A percentile compares a stretch with the other conserved stretches of the same genome.
These are phyloP conservation scores for Aspergillus sp. DNA, from an alignment of 2,329 filamentous ascomycete genomes.

Conservation along the genomic window DNA sequence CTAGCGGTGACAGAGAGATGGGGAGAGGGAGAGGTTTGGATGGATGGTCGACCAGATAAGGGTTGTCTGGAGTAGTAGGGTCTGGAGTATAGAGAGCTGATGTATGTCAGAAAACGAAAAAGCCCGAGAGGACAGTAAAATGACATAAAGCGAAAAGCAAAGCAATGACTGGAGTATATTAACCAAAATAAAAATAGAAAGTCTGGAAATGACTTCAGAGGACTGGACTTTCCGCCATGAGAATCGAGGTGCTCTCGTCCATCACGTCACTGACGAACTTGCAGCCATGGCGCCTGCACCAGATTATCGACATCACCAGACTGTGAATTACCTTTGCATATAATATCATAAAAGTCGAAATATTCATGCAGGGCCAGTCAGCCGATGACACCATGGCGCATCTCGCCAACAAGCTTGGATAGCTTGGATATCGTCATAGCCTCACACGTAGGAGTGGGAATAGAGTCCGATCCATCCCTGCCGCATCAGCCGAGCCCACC, in stretches of 20 bases:
- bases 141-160: conserved; percentile 10
- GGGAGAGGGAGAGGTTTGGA: not conserved
- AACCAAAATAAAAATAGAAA: conserved; percentile 14
- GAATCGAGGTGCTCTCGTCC: not conserved
- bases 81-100: not conserved
- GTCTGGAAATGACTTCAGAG: not conserved
- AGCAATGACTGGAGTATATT: conserved; percentile 6
- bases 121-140: conserved; percentile 2
- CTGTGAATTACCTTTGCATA: not conserved
- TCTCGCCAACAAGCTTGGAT: not conserved
- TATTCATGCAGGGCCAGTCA: not conserved
- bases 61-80: not conserved
- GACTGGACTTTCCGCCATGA: not conserved
- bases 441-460: no score
- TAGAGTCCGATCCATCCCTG: not conserved
- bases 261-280: conserved; percentile 8
- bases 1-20: not conserved
- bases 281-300: not conserved
- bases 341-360: not conserved
- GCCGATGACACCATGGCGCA: not conserved
- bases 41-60: not conserved
- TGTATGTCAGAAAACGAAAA: not conserved
- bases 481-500: not conserved
- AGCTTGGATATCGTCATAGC: not conserved
- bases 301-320: not conserved